These are phyloP conservation scores for Leucocoprinus leucothites DNA, from an alignment of 768 basidiomycete species.

Conservation along the genomic window DNA sequence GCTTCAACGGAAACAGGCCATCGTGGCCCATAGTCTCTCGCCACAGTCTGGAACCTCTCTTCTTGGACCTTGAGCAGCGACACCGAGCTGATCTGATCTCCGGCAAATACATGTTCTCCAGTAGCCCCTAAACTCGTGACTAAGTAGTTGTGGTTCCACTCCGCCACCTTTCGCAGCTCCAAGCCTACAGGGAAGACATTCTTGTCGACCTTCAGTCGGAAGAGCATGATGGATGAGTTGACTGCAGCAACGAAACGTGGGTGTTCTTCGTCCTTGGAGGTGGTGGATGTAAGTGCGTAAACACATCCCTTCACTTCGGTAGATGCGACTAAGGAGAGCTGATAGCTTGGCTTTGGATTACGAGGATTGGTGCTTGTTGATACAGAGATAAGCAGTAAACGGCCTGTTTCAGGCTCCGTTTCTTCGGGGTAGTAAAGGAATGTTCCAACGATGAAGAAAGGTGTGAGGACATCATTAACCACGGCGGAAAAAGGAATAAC, in stretches of 20 bases:
- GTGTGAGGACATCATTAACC: slow-evolving; percentile 25
- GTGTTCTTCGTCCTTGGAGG: slow-evolving; percentile 32
- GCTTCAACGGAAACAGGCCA: slow-evolving; percentile 71
- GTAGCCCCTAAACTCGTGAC: slow-evolving; percentile 63
- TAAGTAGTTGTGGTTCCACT: slow-evolving; percentile 84
- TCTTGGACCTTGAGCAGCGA: slow-evolving; percentile 57
- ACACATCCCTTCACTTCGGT: slow-evolving; percentile 60
- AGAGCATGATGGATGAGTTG: slow-evolving; percentile 68
- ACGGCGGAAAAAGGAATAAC: slow-evolving; percentile 34
- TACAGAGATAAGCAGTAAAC: slow-evolving; percentile 55
- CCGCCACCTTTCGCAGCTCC: slow-evolving; percentile 39
- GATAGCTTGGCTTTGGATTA: slow-evolving; percentile 22
- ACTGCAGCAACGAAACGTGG: slow-evolving; percentile 57
- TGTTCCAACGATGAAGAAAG: slow-evolving; percentile 51
- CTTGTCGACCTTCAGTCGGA: slow-evolving; percentile 34
- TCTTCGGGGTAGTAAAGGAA: slow-evolving; percentile 40
- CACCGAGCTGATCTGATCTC: slow-evolving; percentile 79
- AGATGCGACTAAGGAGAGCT: slow-evolving; percentile 40
- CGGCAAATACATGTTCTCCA: slow-evolving; percentile 57
- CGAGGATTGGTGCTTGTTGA: slow-evolving; percentile 21
- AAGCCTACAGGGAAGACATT: slow-evolving; percentile 25
- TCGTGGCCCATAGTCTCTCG: slow-evolving; percentile 72
- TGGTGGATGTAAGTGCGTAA: slow-evolving; percentile 53
- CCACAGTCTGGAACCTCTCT: slow-evolving; percentile 47
- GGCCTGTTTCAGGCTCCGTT: slow-evolving; percentile 51